Base-by-base conservation (phyloP, 2,329 filamentous ascomycete genomes). In the Aschersonia sp. region DNA sequence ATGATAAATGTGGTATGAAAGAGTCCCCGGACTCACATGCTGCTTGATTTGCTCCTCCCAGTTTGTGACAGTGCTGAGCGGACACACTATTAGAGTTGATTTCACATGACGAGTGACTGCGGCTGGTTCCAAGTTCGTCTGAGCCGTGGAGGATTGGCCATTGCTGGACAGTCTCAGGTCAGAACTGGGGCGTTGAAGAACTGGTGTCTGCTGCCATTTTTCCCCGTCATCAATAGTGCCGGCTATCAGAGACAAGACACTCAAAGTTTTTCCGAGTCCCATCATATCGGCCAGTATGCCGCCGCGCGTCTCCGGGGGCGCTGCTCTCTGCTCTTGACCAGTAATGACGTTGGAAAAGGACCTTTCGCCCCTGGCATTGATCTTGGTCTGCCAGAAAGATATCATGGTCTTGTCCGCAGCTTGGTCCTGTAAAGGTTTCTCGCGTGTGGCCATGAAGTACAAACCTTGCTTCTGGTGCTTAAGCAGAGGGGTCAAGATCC, bases 41-140 rank as follows among this genome's bases (percentile, higher is more conserved):
- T 85, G 76, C 56, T 83, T 83, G 51, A 97, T 86, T 63, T 98
- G 92, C 55, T 88, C 81, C 56, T 90, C 84, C 92, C 92, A 98
- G 58, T 97, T 98, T 30, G 84, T 83, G 49, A 97, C 81, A 0
- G 90, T 92, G 58, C 87, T 95, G 3, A 96, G 73, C 1, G 92
- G 92, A 49, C 85, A 94, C 12, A 98, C 79, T 14, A 98, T 73
- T 33, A 98, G 69, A 0, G 92, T 97, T 0, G 85, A 80, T 58
- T 80, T 84, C 5, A 78, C 79, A 57, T 96, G 94, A 42, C 70
- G 71, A 22, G 67, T 65, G n/a, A 85, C 60, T 9, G 58, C 65
- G 10, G 73, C 76, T 22, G 79, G 62, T 2, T 65, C 69, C 14
- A 79, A 61, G 1, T 63, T 59, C 22, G 68, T 60, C 22, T 70